Base-by-base conservation (phyloP, 1,139 yeast species). In the Debaryomyces psychrophilus region DNA sequence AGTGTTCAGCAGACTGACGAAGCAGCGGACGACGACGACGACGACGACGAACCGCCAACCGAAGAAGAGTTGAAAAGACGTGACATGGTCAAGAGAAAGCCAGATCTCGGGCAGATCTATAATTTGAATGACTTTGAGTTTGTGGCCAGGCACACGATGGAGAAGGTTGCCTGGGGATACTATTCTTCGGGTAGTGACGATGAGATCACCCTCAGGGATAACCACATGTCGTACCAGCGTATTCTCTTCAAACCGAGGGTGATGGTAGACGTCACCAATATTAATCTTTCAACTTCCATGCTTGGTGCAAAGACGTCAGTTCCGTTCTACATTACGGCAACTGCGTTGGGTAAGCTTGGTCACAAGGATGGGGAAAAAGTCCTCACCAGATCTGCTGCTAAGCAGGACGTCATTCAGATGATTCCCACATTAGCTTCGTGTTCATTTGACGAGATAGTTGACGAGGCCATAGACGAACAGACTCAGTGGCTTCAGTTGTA, bases 151-250 rank as follows among this genome's bases (percentile, higher is more conserved):
- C 81, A 83, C 53, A 63, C 68, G 8, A 65, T 92, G 77, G 80
- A 87, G 36, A 83, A 82, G 52, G 79, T 83, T 12, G 97, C 95
- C 0, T 88, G 97, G 93, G 93, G 92, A 9, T 92, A 92, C 67
- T 92, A 90, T 63, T 85, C 95, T 2, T 85, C 95, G 31, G 98
- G 95, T 7, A 79, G 95, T 37, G 97, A 92, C 64, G 98, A 92
- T 65, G 98, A 92, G 68, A 82, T 92, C 54, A 80, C 96, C 2
- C 65, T 89, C 62, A 77, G 98, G 54, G 96, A 90, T 60, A 92
- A 92, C 68, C 97, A 90, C 62, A 75, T 84, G 50, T 92, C 96
- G 3, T 92, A 82, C 68, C 96, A 89, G 58, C 76, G 95, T 45
- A 78, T 90, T 44, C 90, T 86, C 69, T 92, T 92, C 75, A 83